Percentiles rank a stretch among this genome's conserved stretches.
Conservation (phyloP, 2,329 filamentous ascomycete genomes). For the Diaporthe vaccinii region DNA sequence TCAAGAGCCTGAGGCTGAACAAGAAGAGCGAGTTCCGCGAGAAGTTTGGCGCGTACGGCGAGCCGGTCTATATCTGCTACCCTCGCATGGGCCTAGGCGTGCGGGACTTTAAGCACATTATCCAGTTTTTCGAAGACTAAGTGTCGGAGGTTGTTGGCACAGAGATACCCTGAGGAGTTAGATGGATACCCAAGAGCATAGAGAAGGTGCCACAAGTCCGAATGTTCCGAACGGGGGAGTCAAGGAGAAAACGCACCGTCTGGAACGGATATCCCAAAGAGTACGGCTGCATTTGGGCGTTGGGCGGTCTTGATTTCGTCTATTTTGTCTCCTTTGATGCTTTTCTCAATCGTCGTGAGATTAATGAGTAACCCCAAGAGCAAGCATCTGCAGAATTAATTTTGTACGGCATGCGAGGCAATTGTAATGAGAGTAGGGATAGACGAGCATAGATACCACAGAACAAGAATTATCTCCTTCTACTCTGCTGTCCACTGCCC, state of each 20-base stretch:
- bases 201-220: not conserved
- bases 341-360: no score
- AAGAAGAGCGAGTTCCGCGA: constrained; percentile 91
- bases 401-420: not conserved
- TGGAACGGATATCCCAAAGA: constrained; percentile 13
- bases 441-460: constrained; percentile 29
- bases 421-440: constrained; percentile 20
- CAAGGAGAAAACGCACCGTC: not conserved
- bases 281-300: not conserved
- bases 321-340: not conserved
- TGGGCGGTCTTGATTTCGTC: not conserved
- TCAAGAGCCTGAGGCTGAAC: constrained; percentile 84
- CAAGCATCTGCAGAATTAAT: not conserved
- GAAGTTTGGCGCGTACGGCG: constrained; percentile 88
- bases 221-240: not conserved
- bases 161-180: not conserved
- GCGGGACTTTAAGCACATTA: constrained; percentile 84
- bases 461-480: not conserved
- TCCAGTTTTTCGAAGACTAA: constrained; percentile 87
- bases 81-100: constrained; percentile 87
- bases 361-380: constrained; percentile 1
- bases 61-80: constrained; percentile 91
- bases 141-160: not conserved
- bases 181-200: constrained; percentile 7
- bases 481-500: not conserved